phyloP scores from a whole-genome alignment of 257 asterid genomes.

The Linaria vulgaris region DNA sequence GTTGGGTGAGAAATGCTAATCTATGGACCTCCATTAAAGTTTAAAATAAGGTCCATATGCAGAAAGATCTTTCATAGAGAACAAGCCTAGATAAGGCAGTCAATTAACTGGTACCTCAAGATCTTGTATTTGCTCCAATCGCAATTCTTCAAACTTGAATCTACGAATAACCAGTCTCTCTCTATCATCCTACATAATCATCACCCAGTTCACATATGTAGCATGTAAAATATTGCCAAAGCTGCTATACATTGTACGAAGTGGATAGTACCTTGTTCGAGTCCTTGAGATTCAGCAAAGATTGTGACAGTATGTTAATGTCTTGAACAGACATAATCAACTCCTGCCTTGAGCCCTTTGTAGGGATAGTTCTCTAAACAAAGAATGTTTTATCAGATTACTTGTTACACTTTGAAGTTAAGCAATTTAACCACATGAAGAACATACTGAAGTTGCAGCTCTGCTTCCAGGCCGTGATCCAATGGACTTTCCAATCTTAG shows the following conservation, averaged over 20 bases:
- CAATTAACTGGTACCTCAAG: conserved; percentile 67
- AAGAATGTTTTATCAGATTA: conserved; percentile 24
- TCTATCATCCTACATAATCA: conserved; percentile 78
- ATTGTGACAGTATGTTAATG: conserved; percentile 74
- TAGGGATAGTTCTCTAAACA: conserved; percentile 59
- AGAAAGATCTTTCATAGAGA: conserved; percentile 13
- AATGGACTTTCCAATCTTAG: conserved; percentile 65
- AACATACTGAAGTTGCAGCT: conserved; percentile 71
- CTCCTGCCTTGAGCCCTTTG: conserved; percentile 83
- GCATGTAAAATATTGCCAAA: not conserved
- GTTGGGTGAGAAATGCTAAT: too few species aligned
- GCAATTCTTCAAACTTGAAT: conserved; percentile 91
- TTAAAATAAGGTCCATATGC: not conserved
- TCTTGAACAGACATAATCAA: conserved; percentile 77
- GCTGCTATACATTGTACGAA: conserved; percentile 3
- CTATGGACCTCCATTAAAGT: too few species aligned
- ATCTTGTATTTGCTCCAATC: conserved; percentile 96
- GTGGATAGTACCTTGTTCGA: conserved; percentile 67
- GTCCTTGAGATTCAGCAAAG: conserved; percentile 77
- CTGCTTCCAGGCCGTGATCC: conserved; percentile 75
- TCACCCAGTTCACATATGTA: conserved; percentile 20
- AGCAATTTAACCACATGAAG: conserved; percentile 29
- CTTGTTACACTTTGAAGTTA: not conserved
- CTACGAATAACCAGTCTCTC: conserved; percentile 86
- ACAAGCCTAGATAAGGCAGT: conserved; percentile 10